Conservation (phyloP, 139 green algal species). For the Chlorella sp. region DNA sequence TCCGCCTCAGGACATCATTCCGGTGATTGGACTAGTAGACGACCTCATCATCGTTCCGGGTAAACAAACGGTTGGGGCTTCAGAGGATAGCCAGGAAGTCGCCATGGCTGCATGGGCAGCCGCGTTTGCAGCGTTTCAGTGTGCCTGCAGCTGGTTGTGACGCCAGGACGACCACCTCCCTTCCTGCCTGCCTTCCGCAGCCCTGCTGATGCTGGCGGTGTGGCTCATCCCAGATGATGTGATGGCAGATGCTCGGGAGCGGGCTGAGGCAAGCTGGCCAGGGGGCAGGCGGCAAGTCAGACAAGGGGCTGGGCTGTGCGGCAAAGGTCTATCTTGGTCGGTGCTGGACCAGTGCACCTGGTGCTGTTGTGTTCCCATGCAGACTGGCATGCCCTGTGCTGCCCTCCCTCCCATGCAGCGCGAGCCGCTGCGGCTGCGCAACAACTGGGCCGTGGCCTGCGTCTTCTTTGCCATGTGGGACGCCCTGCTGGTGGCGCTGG, state of each 20-base stretch:
- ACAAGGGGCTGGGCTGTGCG: neutral
- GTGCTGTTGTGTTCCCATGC: no score
- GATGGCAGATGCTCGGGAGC: neutral
- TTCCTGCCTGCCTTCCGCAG: neutral
- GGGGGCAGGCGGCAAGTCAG: no score
- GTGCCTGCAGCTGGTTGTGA: no score
- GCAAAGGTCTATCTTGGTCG: neutral
- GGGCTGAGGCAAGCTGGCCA: neutral
- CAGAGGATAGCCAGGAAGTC: no score
- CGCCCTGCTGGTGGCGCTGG: neutral
- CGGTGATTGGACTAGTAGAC: slow-evolving; percentile 52
- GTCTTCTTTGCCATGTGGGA: slow-evolving; percentile 21
- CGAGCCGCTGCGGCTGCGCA: slow-evolving; percentile 22
- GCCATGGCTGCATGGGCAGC: no score
- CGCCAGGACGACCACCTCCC: neutral
- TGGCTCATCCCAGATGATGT: slow-evolving; percentile 8
- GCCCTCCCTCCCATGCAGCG: neutral
- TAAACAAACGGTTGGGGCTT: no score
- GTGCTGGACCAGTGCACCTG: no score
- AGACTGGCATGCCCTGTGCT: no score
- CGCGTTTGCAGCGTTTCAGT: no score
- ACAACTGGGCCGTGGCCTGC: slow-evolving; percentile 4
- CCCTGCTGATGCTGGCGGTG: slow-evolving; percentile 11
- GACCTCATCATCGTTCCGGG: slow-evolving; percentile 64
- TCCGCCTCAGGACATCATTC: slow-evolving; percentile 59